Percentiles rank a stretch among this genome's conserved stretches.
Conservation (phyloP, 306 rosid genomes). For the Chamaecrista fasciculata region DNA sequence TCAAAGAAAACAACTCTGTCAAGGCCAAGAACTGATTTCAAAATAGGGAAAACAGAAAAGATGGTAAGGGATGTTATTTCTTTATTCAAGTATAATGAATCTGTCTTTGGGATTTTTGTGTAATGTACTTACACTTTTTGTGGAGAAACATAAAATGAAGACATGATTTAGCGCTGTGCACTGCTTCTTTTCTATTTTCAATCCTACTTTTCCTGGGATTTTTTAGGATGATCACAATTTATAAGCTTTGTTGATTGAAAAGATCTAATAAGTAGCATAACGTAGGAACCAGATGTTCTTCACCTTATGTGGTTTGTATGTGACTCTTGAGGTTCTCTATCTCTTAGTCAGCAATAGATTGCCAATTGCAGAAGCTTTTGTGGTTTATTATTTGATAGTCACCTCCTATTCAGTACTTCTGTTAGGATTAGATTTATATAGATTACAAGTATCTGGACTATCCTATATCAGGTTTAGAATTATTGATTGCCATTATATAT, state of each 20-base stretch:
- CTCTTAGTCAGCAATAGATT: background rate
- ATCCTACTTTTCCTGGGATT: background rate
- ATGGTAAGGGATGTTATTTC: background rate
- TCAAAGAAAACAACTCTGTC: constrained; percentile 77
- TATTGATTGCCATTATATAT: background rate
- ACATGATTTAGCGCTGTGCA: background rate
- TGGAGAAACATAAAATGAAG: background rate
- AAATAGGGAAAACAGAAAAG: background rate
- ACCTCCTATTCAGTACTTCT: background rate
- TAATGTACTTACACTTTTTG: constrained; percentile 4
- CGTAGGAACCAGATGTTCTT: background rate
- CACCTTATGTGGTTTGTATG: background rate
- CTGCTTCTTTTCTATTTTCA: background rate
- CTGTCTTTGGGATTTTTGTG: background rate
- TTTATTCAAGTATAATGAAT: background rate
- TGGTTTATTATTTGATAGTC: background rate
- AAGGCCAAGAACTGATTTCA: constrained; percentile 76
- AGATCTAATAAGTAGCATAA: background rate
- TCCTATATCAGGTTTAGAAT: background rate
- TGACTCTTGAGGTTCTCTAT: background rate
- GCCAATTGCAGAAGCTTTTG: background rate
- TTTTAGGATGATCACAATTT: background rate
- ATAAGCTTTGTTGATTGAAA: background rate
- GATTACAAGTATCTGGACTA: background rate
- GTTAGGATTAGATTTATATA: background rate